phyloP scores from a whole-genome alignment of 805 yeast species.

The Lipomyces oligophaga region DNA sequence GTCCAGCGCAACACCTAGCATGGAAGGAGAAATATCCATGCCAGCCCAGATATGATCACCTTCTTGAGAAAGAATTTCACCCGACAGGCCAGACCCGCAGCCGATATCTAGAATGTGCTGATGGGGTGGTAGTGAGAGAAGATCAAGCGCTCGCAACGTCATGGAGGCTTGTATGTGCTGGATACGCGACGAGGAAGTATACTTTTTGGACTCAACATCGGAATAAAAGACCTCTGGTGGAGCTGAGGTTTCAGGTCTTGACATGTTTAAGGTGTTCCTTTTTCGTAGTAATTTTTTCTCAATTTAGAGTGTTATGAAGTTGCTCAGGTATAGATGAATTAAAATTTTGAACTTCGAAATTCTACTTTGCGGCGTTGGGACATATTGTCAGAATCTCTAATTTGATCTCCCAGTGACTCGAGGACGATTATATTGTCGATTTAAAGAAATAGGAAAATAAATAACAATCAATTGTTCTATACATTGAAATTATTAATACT shows the following conservation, averaged over 20 bases:
- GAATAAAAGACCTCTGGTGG: constrained; percentile 58
- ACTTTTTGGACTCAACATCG: constrained; percentile 83
- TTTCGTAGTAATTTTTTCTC: too few relatives aligned
- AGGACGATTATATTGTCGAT: too few relatives aligned
- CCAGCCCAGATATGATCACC: constrained; percentile 88
- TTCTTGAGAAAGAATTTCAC: constrained; percentile 90
- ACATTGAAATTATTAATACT: too few relatives aligned
- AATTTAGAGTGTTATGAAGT: too few relatives aligned
- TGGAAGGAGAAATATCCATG: constrained; percentile 91
- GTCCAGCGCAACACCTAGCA: constrained; percentile 92
- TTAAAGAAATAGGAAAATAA: too few relatives aligned
- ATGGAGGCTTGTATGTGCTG: constrained; percentile 97
- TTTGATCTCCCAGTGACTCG: too few relatives aligned
- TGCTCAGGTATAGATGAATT: too few relatives aligned
- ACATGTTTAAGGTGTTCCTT: constrained; percentile 15
- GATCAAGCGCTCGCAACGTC: constrained; percentile 90
- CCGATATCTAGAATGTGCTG: constrained; percentile 84
- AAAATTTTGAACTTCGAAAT: too few relatives aligned
- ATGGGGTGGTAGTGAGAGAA: constrained; percentile 66
- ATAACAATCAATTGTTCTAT: too few relatives aligned
- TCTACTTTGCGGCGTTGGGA: too few relatives aligned
- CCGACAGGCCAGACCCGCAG: constrained; percentile 94
- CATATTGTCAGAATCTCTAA: too few relatives aligned
- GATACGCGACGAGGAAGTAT: constrained; percentile 90
- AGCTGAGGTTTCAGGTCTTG: constrained; percentile 29